Evolutionary conservation across 2,329 filamentous ascomycete genomes (phyloP).

Genomic region (Trichoderma asperellum): DNA sequence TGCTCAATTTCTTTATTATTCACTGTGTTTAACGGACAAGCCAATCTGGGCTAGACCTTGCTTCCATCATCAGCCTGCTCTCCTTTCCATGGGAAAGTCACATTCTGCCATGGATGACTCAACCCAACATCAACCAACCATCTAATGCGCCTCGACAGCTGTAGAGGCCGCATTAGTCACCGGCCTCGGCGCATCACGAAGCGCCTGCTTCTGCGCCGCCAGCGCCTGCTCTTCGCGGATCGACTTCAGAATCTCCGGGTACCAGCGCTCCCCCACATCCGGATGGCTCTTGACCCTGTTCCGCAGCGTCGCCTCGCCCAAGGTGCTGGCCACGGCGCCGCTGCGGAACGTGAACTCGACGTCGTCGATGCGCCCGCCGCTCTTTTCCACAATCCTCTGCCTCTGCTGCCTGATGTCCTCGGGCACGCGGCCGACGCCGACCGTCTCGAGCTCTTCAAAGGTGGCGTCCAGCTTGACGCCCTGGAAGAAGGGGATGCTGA

Average conservation of each 20-base stretch:
- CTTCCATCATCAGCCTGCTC: neutral
- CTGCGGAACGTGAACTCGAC: conserved; percentile 85
- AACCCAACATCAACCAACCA: neutral
- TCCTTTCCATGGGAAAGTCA: neutral
- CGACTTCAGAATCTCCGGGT: conserved; percentile 63
- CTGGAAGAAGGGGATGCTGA: conserved; percentile 86
- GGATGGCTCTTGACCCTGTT: conserved; percentile 87
- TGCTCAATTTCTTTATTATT: neutral
- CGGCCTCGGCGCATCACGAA: conserved; percentile 26
- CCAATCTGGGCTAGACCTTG: neutral
- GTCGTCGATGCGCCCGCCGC: conserved; percentile 67
- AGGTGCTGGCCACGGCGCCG: conserved; percentile 65
- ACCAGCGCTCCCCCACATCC: conserved; percentile 83
- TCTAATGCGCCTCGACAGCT: conserved; percentile 42
- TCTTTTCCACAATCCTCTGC: conserved; percentile 58
- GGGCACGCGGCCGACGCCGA: conserved; percentile 63
- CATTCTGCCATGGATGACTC: neutral
- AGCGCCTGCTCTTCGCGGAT: conserved; percentile 62
- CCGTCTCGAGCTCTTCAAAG: conserved; percentile 73
- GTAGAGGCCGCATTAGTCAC: conserved; percentile 31
- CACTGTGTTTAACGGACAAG: neutral
- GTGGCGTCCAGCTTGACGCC: conserved; percentile 78
- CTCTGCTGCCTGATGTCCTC: conserved; percentile 66
- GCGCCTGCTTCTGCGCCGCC: conserved; percentile 38
- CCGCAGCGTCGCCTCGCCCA: conserved; percentile 82